Conservation (phyloP, 345 rosid species). For the Isatis tinctoria region DNA sequence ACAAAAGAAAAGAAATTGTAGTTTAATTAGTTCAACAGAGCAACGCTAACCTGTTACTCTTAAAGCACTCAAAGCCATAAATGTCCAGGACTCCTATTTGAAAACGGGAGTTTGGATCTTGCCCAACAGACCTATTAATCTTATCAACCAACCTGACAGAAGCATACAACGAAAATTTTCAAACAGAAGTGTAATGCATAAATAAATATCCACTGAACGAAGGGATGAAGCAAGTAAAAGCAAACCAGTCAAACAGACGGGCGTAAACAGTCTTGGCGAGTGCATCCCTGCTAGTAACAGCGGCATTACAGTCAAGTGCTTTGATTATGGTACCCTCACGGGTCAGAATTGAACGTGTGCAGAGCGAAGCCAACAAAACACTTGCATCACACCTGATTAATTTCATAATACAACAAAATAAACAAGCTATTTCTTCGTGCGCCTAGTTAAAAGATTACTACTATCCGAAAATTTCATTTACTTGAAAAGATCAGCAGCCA, state of each 20-base stretch:
- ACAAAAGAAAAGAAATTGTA: not conserved
- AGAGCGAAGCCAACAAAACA: slow-evolving; percentile 70
- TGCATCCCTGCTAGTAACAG: slow-evolving; percentile 93
- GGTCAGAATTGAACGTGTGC: slow-evolving; percentile 91
- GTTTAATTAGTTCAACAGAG: slow-evolving; percentile 1
- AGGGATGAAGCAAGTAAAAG: slow-evolving; percentile 12
- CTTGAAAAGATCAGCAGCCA: slow-evolving; percentile 91
- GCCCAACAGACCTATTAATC: slow-evolving; percentile 90
- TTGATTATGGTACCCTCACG: slow-evolving; percentile 92
- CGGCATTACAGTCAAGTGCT: slow-evolving; percentile 89
- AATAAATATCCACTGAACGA: slow-evolving; percentile 13
- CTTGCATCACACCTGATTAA: slow-evolving; percentile 76
- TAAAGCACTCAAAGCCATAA: slow-evolving; percentile 97
- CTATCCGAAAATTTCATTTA: slow-evolving; percentile 33
- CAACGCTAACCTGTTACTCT: slow-evolving; percentile 63
- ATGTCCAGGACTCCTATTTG: slow-evolving; percentile 97
- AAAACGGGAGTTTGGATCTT: slow-evolving; percentile 62
- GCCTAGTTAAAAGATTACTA: not conserved
- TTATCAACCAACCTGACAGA: slow-evolving; percentile 83
- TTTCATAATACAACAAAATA: slow-evolving; percentile 16
- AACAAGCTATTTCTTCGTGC: not conserved
- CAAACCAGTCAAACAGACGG: slow-evolving; percentile 91
- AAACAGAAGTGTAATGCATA: not conserved
- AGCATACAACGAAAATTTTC: slow-evolving; percentile 15
- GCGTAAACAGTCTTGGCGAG: slow-evolving; percentile 94